A percentile compares a stretch with the other conserved stretches of the same genome.
These are phyloP conservation scores for Tilletia setariae DNA, from an alignment of 1,284 basidiomycete genomes.

Conservation along the genomic window DNA sequence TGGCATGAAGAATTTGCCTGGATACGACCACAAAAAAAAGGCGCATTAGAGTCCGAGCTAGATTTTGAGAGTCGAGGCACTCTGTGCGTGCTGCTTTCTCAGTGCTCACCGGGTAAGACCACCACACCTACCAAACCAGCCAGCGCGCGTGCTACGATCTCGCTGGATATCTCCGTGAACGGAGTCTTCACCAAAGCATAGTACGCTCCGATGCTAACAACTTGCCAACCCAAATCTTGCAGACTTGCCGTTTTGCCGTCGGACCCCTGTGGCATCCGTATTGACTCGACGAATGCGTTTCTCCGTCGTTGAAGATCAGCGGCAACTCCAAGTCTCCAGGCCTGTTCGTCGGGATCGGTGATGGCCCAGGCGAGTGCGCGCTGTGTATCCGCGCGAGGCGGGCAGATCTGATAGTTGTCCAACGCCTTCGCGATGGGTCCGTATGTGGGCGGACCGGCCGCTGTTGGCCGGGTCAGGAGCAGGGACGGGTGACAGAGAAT, in stretches of 20 bases:
- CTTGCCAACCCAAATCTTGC: conserved; percentile 51
- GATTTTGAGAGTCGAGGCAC: too few relatives aligned
- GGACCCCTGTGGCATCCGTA: too few relatives aligned
- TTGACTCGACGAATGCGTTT: conserved; percentile 61
- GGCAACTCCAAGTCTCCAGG: conserved; percentile 60
- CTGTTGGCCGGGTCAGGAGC: conserved; percentile 52
- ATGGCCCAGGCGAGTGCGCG: conserved; percentile 42
- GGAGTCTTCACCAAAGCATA: conserved; percentile 51
- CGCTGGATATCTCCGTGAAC: conserved; percentile 25
- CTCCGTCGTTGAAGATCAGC: conserved; percentile 63
- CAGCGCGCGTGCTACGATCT: conserved; percentile 34
- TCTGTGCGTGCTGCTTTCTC: too few relatives aligned
- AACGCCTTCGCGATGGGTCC: conserved; percentile 63
- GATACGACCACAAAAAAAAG: too few relatives aligned
- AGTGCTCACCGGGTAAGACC: conserved; percentile 28
- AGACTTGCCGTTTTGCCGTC: too few relatives aligned
- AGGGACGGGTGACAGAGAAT: conserved; percentile 68
- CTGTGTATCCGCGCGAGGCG: conserved; percentile 33
- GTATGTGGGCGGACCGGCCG: conserved; percentile 49
- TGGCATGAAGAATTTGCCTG: too few relatives aligned
- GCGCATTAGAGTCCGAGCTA: too few relatives aligned
- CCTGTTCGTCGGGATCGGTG: conserved; percentile 41
- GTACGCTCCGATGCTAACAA: conserved; percentile 50
- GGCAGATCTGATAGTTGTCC: conserved; percentile 65
- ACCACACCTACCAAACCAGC: conserved; percentile 41